Conservation (phyloP, 441 rosid genomes). For the Euphorbia celastroides region DNA sequence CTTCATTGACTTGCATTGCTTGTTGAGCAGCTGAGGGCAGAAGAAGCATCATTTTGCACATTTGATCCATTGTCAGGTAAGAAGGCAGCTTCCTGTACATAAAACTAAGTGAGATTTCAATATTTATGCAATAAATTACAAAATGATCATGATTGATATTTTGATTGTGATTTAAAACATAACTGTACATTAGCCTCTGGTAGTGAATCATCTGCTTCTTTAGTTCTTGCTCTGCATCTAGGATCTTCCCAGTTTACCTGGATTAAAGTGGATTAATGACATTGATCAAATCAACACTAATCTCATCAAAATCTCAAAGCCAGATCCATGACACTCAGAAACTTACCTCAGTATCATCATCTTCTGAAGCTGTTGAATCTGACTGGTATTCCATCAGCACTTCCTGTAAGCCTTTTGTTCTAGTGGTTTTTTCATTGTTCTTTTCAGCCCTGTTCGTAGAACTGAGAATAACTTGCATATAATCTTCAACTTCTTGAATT, state of each 20-base stretch:
- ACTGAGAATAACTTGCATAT: constrained; percentile 12
- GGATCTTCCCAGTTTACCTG: constrained; percentile 27
- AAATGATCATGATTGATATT: background rate
- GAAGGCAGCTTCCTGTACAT: constrained; percentile 32
- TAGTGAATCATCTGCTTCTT: constrained; percentile 19
- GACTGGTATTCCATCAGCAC: constrained; percentile 44
- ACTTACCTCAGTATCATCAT: constrained; percentile 37
- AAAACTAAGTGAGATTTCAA: background rate
- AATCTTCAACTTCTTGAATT: constrained; percentile 24
- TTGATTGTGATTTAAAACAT: constrained; percentile 13
- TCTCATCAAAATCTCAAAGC: background rate
- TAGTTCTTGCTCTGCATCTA: constrained; percentile 10
- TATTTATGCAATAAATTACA: background rate
- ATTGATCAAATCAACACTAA: background rate
- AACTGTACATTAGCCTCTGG: constrained; percentile 31
- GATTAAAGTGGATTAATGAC: constrained; percentile 7
- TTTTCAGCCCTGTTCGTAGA: constrained; percentile 7
- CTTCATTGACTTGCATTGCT: constrained; percentile 21
- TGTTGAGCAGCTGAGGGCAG: constrained; percentile 22
- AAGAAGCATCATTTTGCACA: constrained; percentile 15
- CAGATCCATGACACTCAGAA: background rate
- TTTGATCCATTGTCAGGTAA: constrained; percentile 24
- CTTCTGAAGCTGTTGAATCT: constrained; percentile 37
- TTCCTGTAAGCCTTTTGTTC: constrained; percentile 44
- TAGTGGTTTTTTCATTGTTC: constrained; percentile 23